These are phyloP conservation scores for Diospyros lotus DNA, from an alignment of 148 eudicot genomes.

Conservation along the genomic window DNA sequence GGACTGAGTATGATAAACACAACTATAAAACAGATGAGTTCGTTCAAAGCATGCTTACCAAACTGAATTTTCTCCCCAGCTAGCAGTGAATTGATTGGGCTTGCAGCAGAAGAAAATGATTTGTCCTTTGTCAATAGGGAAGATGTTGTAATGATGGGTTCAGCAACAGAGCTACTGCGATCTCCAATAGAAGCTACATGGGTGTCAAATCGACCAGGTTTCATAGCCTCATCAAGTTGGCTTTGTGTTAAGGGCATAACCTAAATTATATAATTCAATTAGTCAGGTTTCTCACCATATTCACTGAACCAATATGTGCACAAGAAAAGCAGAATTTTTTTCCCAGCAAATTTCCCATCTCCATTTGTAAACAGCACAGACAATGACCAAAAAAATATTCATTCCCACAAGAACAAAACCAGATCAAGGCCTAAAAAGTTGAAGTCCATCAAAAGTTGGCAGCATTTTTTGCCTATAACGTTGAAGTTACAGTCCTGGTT, in stretches of 20 bases:
- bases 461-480: not conserved
- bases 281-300: slow-evolving; percentile 13
- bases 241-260: slow-evolving; percentile 86
- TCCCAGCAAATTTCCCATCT: not conserved
- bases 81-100: slow-evolving; percentile 82
- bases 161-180: slow-evolving; percentile 34
- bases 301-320: slow-evolving; percentile 1
- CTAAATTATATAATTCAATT: slow-evolving; percentile 28
- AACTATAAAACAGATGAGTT: not conserved
- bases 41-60: slow-evolving; percentile 42
- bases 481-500: not conserved
- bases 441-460: not conserved
- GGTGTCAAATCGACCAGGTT: slow-evolving; percentile 58
- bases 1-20: not conserved
- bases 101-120: slow-evolving; percentile 53
- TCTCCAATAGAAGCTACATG: slow-evolving; percentile 39
- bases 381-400: too few relatives aligned
- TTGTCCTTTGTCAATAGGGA: slow-evolving; percentile 52
- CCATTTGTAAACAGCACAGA: not conserved
- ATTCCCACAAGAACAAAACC: too few relatives aligned
- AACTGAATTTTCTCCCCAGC: slow-evolving; percentile 99
- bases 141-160: slow-evolving; percentile 50
- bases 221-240: slow-evolving; percentile 91
- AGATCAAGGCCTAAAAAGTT: not conserved
- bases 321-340: not conserved